Base-by-base conservation (phyloP, 2,329 filamentous ascomycete species). In the Botrytis medusae region DNA sequence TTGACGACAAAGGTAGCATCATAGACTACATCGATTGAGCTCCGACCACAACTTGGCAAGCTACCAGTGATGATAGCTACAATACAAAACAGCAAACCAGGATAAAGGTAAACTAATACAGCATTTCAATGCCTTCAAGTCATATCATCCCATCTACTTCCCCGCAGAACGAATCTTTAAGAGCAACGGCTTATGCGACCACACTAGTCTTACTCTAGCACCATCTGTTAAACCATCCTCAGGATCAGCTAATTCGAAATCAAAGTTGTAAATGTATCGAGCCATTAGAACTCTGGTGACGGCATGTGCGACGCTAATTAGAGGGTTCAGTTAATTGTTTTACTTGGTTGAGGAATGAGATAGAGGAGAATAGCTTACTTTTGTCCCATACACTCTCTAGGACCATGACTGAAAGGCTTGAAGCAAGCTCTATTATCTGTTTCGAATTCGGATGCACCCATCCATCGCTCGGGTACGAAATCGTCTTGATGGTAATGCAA, bases 381-480 rank as follows among this genome's bases (percentile, higher is more conserved):
- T 62, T 70, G 74, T 44, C 77, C 76, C 32, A 78, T 42, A 62
- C 76, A 78, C 54, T 72, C 73, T 44, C 76, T 42, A 16, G 74
- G 75, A 7, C 77, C 77, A 40, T 69, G 46, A 18, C 69, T 73
- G 67, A 77, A 77, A 4, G 76, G 75, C 20, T 75, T 37, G 37
- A 62, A 62, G n/a, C 60, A 62, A 1, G 60, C 37, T 29, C 60
- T 10, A 37, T 62, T 62, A 2, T 62, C 60, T 2, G 22, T 18
- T 14, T 42, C 79, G 1, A 89, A 87, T 2, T 85, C 54, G 14
- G 73, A n/a, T 46, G 73, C 74, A 10, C 59, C 73, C 60, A 84
- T 79, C 77, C 81, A 88, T 6, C 86, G 84, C 64, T 86, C 85
- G 0, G 83, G 86, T 8, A 86, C 75, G 78, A 87, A 88, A n/a